These are phyloP conservation scores for Tetrahymena malaccensis DNA, from an alignment of 73 alveolate species.

Conservation along the genomic window DNA sequence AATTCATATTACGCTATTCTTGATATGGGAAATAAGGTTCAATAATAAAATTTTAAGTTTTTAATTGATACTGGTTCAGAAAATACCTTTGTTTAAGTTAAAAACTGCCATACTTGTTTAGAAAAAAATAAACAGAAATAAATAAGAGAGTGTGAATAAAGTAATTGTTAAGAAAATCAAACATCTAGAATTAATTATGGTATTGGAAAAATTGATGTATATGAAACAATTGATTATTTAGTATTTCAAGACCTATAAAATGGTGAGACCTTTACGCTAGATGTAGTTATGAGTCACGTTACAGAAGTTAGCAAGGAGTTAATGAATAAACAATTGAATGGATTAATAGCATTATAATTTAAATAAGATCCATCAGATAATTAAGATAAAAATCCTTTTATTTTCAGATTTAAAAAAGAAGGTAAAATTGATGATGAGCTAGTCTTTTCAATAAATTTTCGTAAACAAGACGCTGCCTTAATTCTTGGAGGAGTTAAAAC, in stretches of 20 bases:
- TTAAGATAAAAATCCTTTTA: background rate
- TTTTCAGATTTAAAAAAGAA: background rate
- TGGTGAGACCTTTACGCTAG: background rate
- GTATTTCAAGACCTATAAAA: background rate
- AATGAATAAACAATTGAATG: background rate
- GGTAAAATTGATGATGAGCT: background rate
- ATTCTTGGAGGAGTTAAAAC: background rate
- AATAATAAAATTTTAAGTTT: background rate
- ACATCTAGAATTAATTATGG: background rate
- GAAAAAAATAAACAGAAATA: background rate
- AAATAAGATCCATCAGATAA: background rate
- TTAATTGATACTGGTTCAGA: background rate
- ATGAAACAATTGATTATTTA: background rate
- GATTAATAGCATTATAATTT: background rate
- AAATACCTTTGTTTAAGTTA: background rate
- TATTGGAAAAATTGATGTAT: background rate
- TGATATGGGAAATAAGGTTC: background rate
- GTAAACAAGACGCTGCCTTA: background rate
- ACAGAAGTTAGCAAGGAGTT: background rate
- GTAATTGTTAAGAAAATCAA: too few species aligned
- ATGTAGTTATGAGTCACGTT: background rate
- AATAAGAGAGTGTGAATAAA: too few species aligned
- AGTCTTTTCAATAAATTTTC: background rate
- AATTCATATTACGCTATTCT: background rate
- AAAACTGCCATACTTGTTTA: background rate